These are phyloP conservation scores for Jatropha podagrica DNA, from an alignment of 441 rosid species.

Conservation along the genomic window DNA sequence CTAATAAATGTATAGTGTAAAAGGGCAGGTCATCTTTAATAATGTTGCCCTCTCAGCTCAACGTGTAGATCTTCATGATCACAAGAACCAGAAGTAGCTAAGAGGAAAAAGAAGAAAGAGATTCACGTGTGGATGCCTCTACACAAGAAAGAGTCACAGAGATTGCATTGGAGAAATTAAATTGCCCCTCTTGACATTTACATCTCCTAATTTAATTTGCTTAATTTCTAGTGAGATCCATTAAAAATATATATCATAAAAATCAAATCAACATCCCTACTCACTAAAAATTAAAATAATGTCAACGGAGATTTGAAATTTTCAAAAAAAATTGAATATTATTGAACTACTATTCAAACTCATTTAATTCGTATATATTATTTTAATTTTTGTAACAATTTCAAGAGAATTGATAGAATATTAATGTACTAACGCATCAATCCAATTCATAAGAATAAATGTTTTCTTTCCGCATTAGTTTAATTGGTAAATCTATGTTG, in stretches of 20 bases:
- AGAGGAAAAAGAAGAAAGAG: not conserved
- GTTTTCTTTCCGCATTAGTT: too few relatives aligned
- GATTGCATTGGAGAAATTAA: not conserved
- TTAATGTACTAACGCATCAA: not conserved
- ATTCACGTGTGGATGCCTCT: not conserved
- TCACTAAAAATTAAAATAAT: too few relatives aligned
- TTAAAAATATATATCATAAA: not conserved
- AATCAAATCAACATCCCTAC: too few relatives aligned
- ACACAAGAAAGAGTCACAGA: not conserved
- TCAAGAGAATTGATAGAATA: not conserved
- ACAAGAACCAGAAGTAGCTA: not conserved
- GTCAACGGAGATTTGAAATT: not conserved
- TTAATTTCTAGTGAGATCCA: not conserved
- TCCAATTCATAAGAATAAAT: too few relatives aligned
- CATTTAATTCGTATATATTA: not conserved
- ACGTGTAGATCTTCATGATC: not conserved
- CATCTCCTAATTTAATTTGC: not conserved
- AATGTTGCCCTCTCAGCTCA: not conserved
- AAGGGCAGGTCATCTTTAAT: not conserved
- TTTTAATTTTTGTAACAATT: too few relatives aligned
- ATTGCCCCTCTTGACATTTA: not conserved
- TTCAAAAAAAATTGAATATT: too few relatives aligned
- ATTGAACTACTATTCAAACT: not conserved
- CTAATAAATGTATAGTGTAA: constrained; percentile 2
- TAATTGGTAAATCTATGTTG: too few relatives aligned